Conservation (phyloP, 2,329 filamentous ascomycete genomes). For the Monilinia laxa region DNA sequence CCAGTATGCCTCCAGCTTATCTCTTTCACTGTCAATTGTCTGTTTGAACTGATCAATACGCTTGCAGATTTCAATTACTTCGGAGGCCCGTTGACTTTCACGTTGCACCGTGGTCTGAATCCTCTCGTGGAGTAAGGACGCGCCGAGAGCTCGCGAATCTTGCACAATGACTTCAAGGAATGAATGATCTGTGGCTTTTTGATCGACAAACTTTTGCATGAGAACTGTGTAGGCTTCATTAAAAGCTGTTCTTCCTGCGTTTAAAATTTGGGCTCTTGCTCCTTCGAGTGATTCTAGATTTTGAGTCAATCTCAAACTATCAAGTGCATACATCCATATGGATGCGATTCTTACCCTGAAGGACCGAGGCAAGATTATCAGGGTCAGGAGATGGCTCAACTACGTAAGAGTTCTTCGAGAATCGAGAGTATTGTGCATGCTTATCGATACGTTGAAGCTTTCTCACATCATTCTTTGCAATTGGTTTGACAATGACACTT, state of each 20-base stretch:
- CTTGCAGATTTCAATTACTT: constrained; percentile 32
- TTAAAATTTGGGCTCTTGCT: constrained; percentile 27
- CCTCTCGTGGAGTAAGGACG: constrained; percentile 31
- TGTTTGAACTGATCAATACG: constrained; percentile 31
- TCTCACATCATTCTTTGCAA: constrained; percentile 1
- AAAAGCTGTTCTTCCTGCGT: constrained; percentile 26
- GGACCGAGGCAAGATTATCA: neutral
- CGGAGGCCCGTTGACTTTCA: constrained; percentile 26
- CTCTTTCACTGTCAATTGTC: constrained; percentile 30
- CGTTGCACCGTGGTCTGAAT: constrained; percentile 28
- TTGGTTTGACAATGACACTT: constrained; percentile 9
- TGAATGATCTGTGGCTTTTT: constrained; percentile 21
- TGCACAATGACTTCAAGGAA: constrained; percentile 28
- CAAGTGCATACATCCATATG: too few species aligned
- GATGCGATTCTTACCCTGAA: neutral
- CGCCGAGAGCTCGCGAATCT: constrained; percentile 20
- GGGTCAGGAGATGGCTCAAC: neutral
- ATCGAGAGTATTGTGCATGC: neutral
- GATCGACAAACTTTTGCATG: constrained; percentile 19
- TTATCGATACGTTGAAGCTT: constrained; percentile 2
- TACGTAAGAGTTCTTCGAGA: neutral
- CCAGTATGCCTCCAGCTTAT: constrained; percentile 34
- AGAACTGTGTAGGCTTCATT: constrained; percentile 27
- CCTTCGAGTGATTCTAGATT: constrained; percentile 31
- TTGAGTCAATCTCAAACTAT: neutral